Percentiles rank a stretch among this genome's conserved stretches.
Conservation (phyloP, 2,329 filamentous ascomycete species). For the Ascochyta fabae region DNA sequence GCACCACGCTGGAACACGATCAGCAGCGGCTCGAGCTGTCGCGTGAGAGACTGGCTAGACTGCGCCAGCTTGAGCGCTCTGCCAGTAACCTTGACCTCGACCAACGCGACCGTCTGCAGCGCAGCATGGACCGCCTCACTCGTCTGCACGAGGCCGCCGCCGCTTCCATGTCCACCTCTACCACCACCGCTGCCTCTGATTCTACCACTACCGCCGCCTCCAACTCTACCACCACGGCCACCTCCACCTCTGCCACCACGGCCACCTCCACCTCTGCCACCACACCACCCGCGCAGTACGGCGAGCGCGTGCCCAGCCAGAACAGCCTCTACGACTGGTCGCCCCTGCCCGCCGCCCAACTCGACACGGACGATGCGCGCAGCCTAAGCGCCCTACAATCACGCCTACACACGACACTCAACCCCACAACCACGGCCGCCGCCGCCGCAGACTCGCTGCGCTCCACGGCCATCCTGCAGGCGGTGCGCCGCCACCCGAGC, state of each 20-base stretch:
- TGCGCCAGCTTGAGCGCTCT: constrained; percentile 34
- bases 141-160: constrained; percentile 45
- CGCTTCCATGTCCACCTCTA: neutral
- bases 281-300: constrained; percentile 50
- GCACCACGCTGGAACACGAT: constrained; percentile 41
- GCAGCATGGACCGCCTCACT: constrained; percentile 51
- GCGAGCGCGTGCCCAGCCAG: constrained; percentile 59
- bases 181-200: too few relatives aligned
- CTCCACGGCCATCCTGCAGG: constrained; percentile 51
- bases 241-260: neutral
- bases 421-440: constrained; percentile 49
- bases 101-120: constrained; percentile 51
- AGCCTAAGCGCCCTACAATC: constrained; percentile 6
- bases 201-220: too few relatives aligned
- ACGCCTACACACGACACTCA: constrained; percentile 33
- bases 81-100: constrained; percentile 43
- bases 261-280: neutral
- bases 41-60: constrained; percentile 17
- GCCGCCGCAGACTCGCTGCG: constrained; percentile 42
- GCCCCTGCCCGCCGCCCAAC: constrained; percentile 45
- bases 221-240: too few relatives aligned
- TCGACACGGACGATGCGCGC: constrained; percentile 3
- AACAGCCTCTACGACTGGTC: constrained; percentile 68
- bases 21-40: constrained; percentile 27
- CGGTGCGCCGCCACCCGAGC: constrained; percentile 48